Conservation (phyloP, 106 monocot species). For the Chionographis japonica region DNA sequence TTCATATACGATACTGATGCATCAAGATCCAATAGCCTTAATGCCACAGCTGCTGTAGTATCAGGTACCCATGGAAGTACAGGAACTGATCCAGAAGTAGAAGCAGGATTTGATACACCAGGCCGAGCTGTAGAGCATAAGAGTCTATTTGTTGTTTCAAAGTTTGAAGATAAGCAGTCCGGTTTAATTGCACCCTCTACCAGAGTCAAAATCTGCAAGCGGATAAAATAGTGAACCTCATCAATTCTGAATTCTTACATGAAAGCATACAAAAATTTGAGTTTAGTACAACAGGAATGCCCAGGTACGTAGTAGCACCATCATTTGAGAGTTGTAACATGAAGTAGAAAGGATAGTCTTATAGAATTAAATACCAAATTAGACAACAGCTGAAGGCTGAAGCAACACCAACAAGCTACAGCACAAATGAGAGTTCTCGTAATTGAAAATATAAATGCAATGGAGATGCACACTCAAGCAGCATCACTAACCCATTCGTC, state of each 20-base stretch:
- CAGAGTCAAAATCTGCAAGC: slow-evolving; percentile 67
- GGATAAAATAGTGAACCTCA: neutral
- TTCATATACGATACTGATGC: slow-evolving; percentile 75
- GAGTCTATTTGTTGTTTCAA: slow-evolving; percentile 78
- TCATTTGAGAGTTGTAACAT: no score
- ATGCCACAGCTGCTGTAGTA: slow-evolving; percentile 65
- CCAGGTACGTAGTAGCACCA: neutral
- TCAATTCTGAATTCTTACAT: neutral
- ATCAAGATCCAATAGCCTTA: slow-evolving; percentile 86
- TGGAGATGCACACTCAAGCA: no score
- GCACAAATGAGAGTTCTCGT: neutral
- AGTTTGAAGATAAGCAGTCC: slow-evolving; percentile 60
- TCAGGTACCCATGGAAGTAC: slow-evolving; percentile 85
- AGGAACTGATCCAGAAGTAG: slow-evolving; percentile 39
- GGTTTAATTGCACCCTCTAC: slow-evolving; percentile 73
- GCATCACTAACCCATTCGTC: no score
- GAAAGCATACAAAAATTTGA: neutral
- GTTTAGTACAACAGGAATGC: neutral
- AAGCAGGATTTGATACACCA: slow-evolving; percentile 10
- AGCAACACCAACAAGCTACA: no score
- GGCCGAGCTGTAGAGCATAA: slow-evolving; percentile 25
- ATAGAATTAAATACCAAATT: no score
- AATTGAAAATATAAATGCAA: no score
- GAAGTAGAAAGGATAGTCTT: no score
- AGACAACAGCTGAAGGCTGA: no score